Base-by-base conservation (phyloP, 2,329 filamentous ascomycete genomes). In the Venturia pyrina region DNA sequence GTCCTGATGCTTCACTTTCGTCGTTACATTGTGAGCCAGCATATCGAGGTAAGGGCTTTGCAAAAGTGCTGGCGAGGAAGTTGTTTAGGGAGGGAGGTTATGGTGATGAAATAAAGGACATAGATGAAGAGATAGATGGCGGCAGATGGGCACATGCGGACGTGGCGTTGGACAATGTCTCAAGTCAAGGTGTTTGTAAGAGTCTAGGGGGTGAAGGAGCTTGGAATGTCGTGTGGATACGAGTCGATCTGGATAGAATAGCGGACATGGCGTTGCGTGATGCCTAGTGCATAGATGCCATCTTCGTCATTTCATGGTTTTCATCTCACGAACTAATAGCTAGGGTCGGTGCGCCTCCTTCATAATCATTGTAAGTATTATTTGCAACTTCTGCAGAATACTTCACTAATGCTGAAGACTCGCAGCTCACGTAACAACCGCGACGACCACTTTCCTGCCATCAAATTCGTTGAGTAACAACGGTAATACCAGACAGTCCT, bases 21-120 rank as follows among this genome's bases (percentile, higher is more conserved):
- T 83, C 82, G 40, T 73, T 89, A 44, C 84, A 88, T 72, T 85
- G 83, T 64, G 86, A 88, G 73, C 78, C 78, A 11, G 73, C 78
- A 1, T 88, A 84, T 69, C 82, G 88, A 40, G 82, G 86, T 0
- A 79, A 76, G 53, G 88, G 88, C 0, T 75, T 90, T 40, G 88
- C 87, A 1, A 89, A 87, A 72, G 78, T 79, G 0, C 76, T 90
- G 4, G 83, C 83, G 0, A 76, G 79, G 32, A 87, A 82, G 71
- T 72, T 90, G 2, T 80, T 90, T 59, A 76, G 76, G 17, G 77
- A 81, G 60, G 76, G 82, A 43, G 69, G 69, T 3, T 74, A 76
- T 0, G 84, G 79, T 61, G 78, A 77, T 1, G 70, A 72, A 72
- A n/a, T 70, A 67, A 68, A 40, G n/a, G 70, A 71, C 59, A 68